These are phyloP conservation scores for Jamesozyma spencerorum DNA, from an alignment of 805 yeast genomes.

Conservation along the genomic window DNA sequence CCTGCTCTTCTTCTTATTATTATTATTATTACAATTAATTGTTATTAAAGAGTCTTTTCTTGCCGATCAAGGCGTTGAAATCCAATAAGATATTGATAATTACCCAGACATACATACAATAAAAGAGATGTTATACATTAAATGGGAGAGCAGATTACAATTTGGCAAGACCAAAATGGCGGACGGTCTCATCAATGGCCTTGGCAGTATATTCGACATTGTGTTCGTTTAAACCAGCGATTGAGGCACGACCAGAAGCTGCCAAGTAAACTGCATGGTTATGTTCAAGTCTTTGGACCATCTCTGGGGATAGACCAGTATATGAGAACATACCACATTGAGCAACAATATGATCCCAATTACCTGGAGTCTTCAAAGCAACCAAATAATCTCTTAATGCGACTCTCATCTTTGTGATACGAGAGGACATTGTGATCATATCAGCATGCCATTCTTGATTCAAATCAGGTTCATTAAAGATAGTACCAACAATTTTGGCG, in stretches of 20 bases:
- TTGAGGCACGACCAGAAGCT: constrained; percentile 79
- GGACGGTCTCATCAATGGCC: constrained; percentile 72
- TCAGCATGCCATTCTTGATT: constrained; percentile 75
- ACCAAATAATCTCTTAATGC: constrained; percentile 53
- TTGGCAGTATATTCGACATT: constrained; percentile 74
- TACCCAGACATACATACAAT: too few species aligned
- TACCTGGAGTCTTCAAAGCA: constrained; percentile 69
- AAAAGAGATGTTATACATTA: too few species aligned
- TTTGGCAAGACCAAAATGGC: constrained; percentile 30
- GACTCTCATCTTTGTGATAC: constrained; percentile 73
- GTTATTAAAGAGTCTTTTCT: too few species aligned
- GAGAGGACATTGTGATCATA: constrained; percentile 74
- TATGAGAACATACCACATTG: constrained; percentile 97
- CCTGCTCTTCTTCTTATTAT: too few species aligned
- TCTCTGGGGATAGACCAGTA: constrained; percentile 73
- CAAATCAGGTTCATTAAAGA: constrained; percentile 59
- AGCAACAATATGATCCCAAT: constrained; percentile 81
- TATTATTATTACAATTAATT: too few species aligned
- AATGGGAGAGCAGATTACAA: constrained; percentile 7
- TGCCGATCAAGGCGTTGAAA: too few species aligned
- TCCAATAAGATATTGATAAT: too few species aligned
- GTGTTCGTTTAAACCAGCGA: constrained; percentile 80
- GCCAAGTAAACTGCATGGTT: constrained; percentile 79
- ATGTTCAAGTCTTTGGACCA: constrained; percentile 66
- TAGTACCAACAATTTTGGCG: constrained; percentile 75